Evolutionary conservation across 2,329 filamentous ascomycete genomes (phyloP).

Genomic region (Phaeosphaeriaceae sp.): DNA sequence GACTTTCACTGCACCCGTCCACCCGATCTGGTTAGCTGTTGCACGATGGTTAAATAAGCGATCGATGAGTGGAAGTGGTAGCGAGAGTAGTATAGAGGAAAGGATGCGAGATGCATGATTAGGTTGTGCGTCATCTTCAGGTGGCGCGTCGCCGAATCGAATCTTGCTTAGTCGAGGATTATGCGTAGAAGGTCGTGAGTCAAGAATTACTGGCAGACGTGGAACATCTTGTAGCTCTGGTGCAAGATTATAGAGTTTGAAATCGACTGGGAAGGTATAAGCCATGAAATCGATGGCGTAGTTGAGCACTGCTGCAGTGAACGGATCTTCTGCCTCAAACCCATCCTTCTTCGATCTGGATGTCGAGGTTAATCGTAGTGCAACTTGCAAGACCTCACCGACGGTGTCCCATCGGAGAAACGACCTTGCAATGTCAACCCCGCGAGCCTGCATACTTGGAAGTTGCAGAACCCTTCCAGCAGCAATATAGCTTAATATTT

Average conservation of each 20-base stretch:
- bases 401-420: constrained; percentile 69
- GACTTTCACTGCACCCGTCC: constrained; percentile 46
- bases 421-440: constrained; percentile 64
- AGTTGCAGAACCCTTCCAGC: constrained; percentile 66
- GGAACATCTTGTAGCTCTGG: constrained; percentile 56
- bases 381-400: constrained; percentile 66
- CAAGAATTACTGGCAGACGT: constrained; percentile 51
- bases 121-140: constrained; percentile 49
- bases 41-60: constrained; percentile 67
- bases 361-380: constrained; percentile 51
- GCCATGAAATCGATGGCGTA: constrained; percentile 65
- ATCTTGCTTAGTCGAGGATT: constrained; percentile 67
- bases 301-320: constrained; percentile 62
- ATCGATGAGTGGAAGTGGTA: constrained; percentile 72
- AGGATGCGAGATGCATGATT: constrained; percentile 57
- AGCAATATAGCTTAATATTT: constrained; percentile 66
- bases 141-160: constrained; percentile 71
- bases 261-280: constrained; percentile 65
- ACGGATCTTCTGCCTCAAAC: constrained; percentile 58
- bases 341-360: constrained; percentile 16
- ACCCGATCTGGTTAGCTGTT: constrained; percentile 56
- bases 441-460: constrained; percentile 61
- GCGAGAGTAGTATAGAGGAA: constrained; percentile 71
- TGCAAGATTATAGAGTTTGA: constrained; percentile 62
- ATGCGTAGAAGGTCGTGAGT: constrained; percentile 46